Percentiles rank a stretch among this genome's conserved stretches.
Conservation (phyloP, 2,329 filamentous ascomycete genomes). For the Diaporthe sp. region DNA sequence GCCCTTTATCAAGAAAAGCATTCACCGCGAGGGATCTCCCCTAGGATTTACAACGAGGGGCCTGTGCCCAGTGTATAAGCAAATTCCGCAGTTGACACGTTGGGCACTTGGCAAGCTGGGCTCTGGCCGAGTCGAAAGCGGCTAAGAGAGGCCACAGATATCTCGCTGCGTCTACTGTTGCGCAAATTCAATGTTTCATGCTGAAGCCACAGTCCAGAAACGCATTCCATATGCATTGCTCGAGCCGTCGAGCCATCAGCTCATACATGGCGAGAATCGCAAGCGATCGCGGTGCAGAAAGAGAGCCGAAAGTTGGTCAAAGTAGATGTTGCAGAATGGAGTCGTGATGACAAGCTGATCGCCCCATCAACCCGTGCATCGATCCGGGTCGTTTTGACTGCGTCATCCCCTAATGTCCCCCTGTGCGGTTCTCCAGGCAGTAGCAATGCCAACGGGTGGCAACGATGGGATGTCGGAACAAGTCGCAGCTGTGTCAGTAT, state of each 20-base stretch:
- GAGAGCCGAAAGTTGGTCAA: no score
- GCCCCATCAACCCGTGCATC: neutral
- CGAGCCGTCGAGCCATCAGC: neutral
- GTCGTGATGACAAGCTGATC: neutral
- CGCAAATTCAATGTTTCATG: neutral
- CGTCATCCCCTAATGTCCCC: no score
- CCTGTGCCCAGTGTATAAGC: neutral
- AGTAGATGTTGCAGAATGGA: neutral
- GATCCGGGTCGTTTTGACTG: neutral
- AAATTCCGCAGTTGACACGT: neutral
- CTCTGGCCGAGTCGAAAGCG: neutral
- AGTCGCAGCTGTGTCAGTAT: slow-evolving; percentile 1
- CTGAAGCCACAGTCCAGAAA: neutral
- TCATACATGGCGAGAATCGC: neutral
- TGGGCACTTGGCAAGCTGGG: neutral
- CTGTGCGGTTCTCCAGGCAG: neutral
- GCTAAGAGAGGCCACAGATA: neutral
- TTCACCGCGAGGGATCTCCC: neutral
- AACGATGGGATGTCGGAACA: neutral
- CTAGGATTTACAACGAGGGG: neutral
- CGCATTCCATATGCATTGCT: neutral
- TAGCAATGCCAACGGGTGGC: neutral
- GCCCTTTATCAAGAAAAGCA: neutral
- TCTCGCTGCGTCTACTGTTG: neutral
- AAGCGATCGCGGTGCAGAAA: neutral